phyloP scores from a whole-genome alignment of 2,329 filamentous ascomycete species.

The Fusarium sp. region DNA sequence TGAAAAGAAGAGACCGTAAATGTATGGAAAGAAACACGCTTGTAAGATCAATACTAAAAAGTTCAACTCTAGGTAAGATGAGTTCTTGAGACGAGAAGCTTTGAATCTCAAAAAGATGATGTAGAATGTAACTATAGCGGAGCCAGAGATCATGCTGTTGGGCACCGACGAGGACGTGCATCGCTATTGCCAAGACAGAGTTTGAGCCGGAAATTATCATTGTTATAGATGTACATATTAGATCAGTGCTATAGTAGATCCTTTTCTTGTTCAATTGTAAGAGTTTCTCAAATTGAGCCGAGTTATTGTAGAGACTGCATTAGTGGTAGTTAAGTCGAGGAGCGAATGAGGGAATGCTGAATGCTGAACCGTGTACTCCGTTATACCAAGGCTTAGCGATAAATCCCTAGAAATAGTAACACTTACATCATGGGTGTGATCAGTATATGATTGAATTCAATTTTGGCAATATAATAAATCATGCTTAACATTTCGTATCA shows the following conservation, averaged over 20 bases:
- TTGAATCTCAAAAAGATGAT: slow-evolving; percentile 7
- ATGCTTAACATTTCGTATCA: slow-evolving; percentile 7
- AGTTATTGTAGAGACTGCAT: background rate
- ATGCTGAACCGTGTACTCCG: no score
- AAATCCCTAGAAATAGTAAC: background rate
- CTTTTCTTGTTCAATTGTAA: background rate
- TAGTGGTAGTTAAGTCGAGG: background rate
- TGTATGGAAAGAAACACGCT: background rate
- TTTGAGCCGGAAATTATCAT: background rate
- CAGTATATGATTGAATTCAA: background rate
- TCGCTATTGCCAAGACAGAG: slow-evolving; percentile 23
- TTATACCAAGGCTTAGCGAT: background rate
- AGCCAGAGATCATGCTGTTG: slow-evolving; percentile 15
- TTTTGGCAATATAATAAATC: background rate
- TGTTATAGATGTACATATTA: no score
- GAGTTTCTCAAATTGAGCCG: background rate
- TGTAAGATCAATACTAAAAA: background rate
- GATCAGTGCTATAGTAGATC: background rate
- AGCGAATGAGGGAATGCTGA: background rate
- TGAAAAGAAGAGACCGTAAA: background rate
- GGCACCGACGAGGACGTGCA: slow-evolving; percentile 31
- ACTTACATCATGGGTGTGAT: background rate
- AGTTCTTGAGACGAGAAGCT: background rate
- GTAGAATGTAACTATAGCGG: slow-evolving; percentile 18
- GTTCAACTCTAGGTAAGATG: background rate